Percentiles rank a stretch among this genome's conserved stretches.
phyloP scores from a whole-genome alignment of 2,329 filamentous ascomycete genomes.

The Coniochaeta hoffmannii region DNA sequence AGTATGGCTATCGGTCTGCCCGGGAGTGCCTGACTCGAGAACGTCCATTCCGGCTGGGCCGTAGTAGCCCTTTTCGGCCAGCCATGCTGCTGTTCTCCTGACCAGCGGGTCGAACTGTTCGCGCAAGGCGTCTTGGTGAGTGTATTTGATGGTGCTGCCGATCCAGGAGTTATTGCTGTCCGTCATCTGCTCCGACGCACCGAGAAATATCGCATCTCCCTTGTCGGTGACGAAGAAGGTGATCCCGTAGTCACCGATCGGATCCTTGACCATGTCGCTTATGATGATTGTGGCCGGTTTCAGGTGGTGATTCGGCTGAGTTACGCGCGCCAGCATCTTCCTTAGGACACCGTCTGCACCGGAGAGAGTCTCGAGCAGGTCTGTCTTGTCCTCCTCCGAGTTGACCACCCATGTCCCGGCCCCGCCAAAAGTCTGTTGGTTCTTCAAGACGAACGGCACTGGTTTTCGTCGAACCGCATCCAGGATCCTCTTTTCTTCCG shows the following conservation, averaged over 20 bases:
- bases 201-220: slow-evolving; percentile 19
- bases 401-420: slow-evolving; percentile 26
- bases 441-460: slow-evolving; percentile 29
- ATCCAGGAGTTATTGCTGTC: slow-evolving; percentile 23
- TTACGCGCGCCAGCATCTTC: slow-evolving; percentile 22
- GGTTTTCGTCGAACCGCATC: slow-evolving; percentile 13
- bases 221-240: slow-evolving; percentile 25
- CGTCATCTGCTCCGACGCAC: slow-evolving; percentile 26
- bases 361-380: slow-evolving; percentile 15
- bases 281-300: slow-evolving; percentile 23
- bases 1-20: not conserved
- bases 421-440: slow-evolving; percentile 28
- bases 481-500: slow-evolving; percentile 19
- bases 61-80: slow-evolving; percentile 21
- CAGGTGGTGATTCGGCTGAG: slow-evolving; percentile 21
- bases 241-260: slow-evolving; percentile 23
- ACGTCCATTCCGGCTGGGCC: slow-evolving; percentile 25
- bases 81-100: slow-evolving; percentile 16
- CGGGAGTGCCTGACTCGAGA: slow-evolving; percentile 17
- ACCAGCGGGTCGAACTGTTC: slow-evolving; percentile 18
- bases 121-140: slow-evolving; percentile 19
- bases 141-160: slow-evolving; percentile 25
- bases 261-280: slow-evolving; percentile 22
- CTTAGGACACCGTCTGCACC: slow-evolving; percentile 17
- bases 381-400: slow-evolving; percentile 16